phyloP scores from a whole-genome alignment of 371 early-diverging fungal species.

The Rhizomucor pusillus region DNA sequence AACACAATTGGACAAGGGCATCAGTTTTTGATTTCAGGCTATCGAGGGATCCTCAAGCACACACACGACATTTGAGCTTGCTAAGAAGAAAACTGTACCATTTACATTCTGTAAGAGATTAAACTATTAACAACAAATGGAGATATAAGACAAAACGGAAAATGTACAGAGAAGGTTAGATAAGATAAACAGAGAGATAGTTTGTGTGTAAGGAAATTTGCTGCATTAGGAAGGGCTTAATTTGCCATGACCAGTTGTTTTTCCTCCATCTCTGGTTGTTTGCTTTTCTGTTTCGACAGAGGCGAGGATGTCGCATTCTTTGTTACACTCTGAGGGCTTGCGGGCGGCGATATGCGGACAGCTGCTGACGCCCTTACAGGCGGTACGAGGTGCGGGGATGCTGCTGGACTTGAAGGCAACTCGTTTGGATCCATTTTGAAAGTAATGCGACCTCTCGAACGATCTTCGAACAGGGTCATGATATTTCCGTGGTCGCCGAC shows the following conservation, averaged over 20 bases:
- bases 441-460: slow-evolving; percentile 55
- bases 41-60: no score
- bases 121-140: no score
- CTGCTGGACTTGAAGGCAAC: neutral
- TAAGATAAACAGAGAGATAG: no score
- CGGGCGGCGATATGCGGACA: neutral
- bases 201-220: no score
- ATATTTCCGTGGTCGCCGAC: slow-evolving; percentile 77
- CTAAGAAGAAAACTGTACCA: no score
- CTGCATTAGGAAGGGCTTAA: neutral
- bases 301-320: neutral
- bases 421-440: slow-evolving; percentile 33
- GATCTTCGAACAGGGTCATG: slow-evolving; percentile 71
- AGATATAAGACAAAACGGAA: no score
- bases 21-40: no score
- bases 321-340: neutral
- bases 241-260: neutral
- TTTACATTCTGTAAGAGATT: no score
- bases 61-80: no score
- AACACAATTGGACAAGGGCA: no score
- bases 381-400: neutral
- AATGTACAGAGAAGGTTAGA: no score
- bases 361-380: neutral
- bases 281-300: neutral
- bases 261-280: neutral